Base-by-base conservation (phyloP, 2,329 filamentous ascomycete species). In the Bipolaris bicolor region DNA sequence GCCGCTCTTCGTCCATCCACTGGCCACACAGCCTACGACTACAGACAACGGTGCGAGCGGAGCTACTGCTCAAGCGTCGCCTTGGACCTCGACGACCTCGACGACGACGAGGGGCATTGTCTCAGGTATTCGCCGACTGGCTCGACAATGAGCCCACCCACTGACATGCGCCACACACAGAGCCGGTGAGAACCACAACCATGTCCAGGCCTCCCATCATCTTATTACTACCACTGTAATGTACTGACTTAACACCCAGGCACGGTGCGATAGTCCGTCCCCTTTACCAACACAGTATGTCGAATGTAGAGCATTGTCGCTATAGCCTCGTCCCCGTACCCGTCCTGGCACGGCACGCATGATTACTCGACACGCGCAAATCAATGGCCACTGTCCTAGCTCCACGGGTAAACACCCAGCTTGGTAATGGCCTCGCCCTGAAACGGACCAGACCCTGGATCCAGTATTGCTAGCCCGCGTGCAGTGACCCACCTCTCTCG, bases 401-500 rank as follows among this genome's bases (percentile, higher is more conserved):
- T 47, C 39, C 36, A 18, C 63, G 62, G 66, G 16, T 52, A 47
- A 53, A 58, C 53, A 46, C 34, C 63, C 57, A 24, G 57, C 53
- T 52, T 48, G 49, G 60, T 57, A 50, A 55, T 55, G 40, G 37
- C 41, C 36, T 55, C 50, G 52, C 56, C 54, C 53, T 69, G 62
- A 69, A 69, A 69, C 65, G 59, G 57, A 52, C 49, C 57, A 57
- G 53, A 56, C 51, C 60, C 56, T 60, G 58, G 49, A 45, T 57
- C 24, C 40, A 57, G 60, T 55, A 52, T 51, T 54, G 57, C 60
- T 54, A 49, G 60, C 47, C 54, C 50, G 44, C 49, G 29, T 31
- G 54, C 51, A 50, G 37, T 47, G 64, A 60, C 59, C 65, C 65
- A 66, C 64, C 61, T 57, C 61, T 60, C 54, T 53, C 62, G 61